phyloP scores from a whole-genome alignment of 345 rosid genomes.

The Brassica nigra region DNA sequence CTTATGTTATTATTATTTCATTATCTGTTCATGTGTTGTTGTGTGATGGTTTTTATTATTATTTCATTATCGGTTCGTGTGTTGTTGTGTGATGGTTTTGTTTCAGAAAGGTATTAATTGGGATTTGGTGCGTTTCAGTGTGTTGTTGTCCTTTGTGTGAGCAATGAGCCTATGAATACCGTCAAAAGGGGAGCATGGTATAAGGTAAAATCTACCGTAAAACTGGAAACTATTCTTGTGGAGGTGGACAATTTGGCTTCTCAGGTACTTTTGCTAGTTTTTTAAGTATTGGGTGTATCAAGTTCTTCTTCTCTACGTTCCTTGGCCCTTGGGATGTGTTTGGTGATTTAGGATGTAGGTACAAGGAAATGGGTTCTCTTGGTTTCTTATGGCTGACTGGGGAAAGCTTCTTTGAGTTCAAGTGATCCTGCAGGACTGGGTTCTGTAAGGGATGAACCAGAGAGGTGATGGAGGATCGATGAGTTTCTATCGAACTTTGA shows the following conservation, averaged over 20 bases:
- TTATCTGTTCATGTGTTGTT: too few species aligned
- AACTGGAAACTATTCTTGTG: constrained; percentile 61
- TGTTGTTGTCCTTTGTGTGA: constrained; percentile 5
- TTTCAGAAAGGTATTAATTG: background rate
- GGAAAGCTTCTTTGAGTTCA: constrained; percentile 12
- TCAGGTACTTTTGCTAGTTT: constrained; percentile 29
- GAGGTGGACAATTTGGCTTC: constrained; percentile 64
- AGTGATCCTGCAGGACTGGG: constrained; percentile 28
- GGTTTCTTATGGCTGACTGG: constrained; percentile 42
- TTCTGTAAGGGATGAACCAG: constrained; percentile 14
- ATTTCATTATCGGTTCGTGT: background rate
- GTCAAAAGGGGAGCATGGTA: constrained; percentile 54
- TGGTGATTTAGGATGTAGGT: background rate
- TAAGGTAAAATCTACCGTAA: constrained; percentile 59
- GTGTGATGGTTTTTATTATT: too few species aligned
- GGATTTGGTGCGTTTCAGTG: constrained; percentile 19
- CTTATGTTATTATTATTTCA: background rate
- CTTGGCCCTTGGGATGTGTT: background rate
- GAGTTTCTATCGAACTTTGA: too few species aligned
- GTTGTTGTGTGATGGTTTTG: background rate
- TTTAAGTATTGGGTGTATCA: background rate
- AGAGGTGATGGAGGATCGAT: background rate
- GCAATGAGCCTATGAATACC: constrained; percentile 52
- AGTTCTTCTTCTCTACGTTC: background rate
- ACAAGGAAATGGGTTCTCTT: constrained; percentile 15